A percentile compares a stretch with the other conserved stretches of the same genome.
Evolutionary conservation across 139 green algal genomes (phyloP).

Genomic region (Tetradesmus lagerheimii): DNA sequence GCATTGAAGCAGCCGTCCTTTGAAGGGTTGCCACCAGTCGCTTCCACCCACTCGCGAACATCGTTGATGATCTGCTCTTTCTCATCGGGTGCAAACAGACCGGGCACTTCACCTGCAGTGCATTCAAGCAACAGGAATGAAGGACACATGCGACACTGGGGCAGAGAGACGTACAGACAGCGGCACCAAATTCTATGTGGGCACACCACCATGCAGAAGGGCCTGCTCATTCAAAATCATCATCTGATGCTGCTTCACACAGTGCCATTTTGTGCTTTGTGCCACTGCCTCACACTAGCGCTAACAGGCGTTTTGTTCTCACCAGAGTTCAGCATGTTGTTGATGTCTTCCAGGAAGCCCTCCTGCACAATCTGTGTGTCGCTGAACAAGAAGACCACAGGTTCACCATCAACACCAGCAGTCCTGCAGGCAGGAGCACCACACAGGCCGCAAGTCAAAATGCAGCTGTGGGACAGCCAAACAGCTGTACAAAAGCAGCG

Average conservation of each 20-base stretch:
- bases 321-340: conserved; percentile 87
- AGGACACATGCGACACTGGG: background rate
- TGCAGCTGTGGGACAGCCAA: too few relatives aligned
- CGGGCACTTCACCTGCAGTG: conserved; percentile 40
- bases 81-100: conserved; percentile 73
- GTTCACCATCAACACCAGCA: conserved; percentile 63
- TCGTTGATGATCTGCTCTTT: conserved; percentile 81
- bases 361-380: conserved; percentile 83
- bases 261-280: background rate
- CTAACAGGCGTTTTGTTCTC: background rate
- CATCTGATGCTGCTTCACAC: background rate
- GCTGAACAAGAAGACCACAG: conserved; percentile 90
- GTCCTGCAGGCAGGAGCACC: background rate
- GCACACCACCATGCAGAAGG: background rate
- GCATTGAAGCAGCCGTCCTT: conserved; percentile 28
- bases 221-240: background rate
- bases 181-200: background rate
- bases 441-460: background rate
- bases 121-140: background rate
- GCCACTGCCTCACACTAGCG: background rate
- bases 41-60: conserved; percentile 73
- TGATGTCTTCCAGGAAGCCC: conserved; percentile 91
- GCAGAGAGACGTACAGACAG: too few relatives aligned
- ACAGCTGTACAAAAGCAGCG: too few relatives aligned
- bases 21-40: conserved; percentile 2